Base-by-base conservation (phyloP, 805 yeast species). In the Candida caryicola region DNA sequence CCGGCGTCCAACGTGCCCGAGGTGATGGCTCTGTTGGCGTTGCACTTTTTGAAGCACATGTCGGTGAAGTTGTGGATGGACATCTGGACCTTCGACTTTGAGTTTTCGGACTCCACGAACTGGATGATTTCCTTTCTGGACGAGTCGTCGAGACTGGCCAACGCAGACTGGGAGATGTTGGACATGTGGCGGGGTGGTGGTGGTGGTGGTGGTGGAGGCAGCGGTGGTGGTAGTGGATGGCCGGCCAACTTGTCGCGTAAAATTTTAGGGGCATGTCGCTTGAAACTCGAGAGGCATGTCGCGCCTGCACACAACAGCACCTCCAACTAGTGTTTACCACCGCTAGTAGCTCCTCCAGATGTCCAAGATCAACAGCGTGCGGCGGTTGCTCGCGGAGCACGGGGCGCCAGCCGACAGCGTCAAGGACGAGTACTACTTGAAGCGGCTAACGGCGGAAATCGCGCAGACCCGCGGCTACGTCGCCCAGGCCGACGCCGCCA, bases 41-140 rank as follows among this genome's bases (percentile, higher is more conserved):
- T 75, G 62, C 98, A 90, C 64, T 85, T 85, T 59, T 83, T 85
- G 74, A 88, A 90, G 60, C 98, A 90, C 71, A 82, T 73, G 57
- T 88, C 90, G 18, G 96, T 89, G 75, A 87, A 88, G 54, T 74
- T 78, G 60, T 90, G 96, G 44, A 90, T 85, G 23, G 95, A 79
- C 67, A 77, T 74, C 61, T 88, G 96, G 21, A 90, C 86, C 65
- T 88, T 87, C 39, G 91, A 81, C 67, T 85, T 87, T 46, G 93
- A 77, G 57, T 84, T 82, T 64, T 90, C 96, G 10, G 82, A 66
- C 57, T 88, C 95, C 34, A 89, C 69, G 68, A 87, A 89, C 40
- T 74, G 71, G 51, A 80, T 70, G 35, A 89, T 79, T 46, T 88
- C 95, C 55, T 79, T 75, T 60, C 83, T 81, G 32, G 93, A 76